A percentile compares a stretch with the other conserved stretches of the same genome.
Evolutionary conservation across 371 early-diverging fungal genomes (phyloP).

Genomic region (Parasitella parasitica): DNA sequence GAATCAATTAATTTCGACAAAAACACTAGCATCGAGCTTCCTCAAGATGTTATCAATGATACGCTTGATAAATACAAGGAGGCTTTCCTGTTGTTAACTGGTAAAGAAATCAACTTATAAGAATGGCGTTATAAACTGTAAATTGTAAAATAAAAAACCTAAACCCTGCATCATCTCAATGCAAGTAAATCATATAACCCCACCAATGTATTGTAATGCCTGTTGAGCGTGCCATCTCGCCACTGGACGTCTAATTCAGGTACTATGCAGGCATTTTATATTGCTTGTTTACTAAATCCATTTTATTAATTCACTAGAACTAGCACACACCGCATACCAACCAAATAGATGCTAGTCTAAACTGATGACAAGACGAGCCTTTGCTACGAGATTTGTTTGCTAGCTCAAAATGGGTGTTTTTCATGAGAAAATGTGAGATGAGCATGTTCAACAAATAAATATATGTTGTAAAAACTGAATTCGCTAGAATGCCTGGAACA

Average conservation of each 20-base stretch:
- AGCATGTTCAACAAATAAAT: not conserved
- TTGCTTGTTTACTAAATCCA: not conserved
- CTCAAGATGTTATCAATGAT: slow-evolving; percentile 78
- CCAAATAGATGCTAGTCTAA: not conserved
- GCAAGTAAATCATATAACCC: not conserved
- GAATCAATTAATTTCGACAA: slow-evolving; percentile 89
- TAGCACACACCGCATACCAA: not conserved
- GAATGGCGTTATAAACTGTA: not conserved
- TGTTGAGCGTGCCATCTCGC: not conserved
- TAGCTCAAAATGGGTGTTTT: not conserved
- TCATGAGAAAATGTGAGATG: not conserved
- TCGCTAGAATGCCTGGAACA: not conserved
- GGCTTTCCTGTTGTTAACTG: slow-evolving; percentile 84
- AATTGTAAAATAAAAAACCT: slow-evolving; percentile 7
- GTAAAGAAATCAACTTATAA: slow-evolving; percentile 67
- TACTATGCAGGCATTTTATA: not conserved
- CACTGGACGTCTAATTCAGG: not conserved
- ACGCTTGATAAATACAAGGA: slow-evolving; percentile 90
- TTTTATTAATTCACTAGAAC: not conserved
- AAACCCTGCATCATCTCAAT: too few species aligned
- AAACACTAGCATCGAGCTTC: slow-evolving; percentile 78
- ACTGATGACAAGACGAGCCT: not conserved
- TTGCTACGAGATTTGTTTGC: not conserved
- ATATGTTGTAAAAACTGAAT: not conserved
- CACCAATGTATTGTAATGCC: not conserved